Percentiles rank a stretch among this genome's conserved stretches.
Evolutionary conservation across 495 filamentous ascomycete genomes (phyloP).

Genomic region (Aspergillus panamensis): DNA sequence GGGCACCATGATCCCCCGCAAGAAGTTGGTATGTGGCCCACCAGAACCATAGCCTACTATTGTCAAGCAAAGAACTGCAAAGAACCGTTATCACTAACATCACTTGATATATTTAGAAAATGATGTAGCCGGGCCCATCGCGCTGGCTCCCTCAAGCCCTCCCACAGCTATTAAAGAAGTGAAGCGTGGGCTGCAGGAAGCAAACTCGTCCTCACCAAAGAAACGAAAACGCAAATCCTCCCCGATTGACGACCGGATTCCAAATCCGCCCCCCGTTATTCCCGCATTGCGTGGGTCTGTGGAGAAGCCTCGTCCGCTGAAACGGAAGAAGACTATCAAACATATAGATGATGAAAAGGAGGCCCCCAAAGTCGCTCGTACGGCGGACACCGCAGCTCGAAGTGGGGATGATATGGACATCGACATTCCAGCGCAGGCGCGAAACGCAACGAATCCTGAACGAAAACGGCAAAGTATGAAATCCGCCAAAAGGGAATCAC

Average conservation of each 20-base stretch:
- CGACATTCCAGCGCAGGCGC: background rate
- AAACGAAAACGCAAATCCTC: conserved; percentile 17
- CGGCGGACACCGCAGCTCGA: background rate
- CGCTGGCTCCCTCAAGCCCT: background rate
- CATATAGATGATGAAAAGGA: background rate
- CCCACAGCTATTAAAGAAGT: background rate
- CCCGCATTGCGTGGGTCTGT: background rate
- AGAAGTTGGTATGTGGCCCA: conserved; percentile 10
- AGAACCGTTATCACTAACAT: background rate
- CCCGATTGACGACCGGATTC: background rate
- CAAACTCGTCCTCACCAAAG: background rate
- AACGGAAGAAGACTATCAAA: conserved; percentile 10
- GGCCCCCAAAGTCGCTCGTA: background rate
- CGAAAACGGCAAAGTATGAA: background rate
- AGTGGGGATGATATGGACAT: background rate
- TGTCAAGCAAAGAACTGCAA: background rate
- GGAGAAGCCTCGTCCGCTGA: background rate
- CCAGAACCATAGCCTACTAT: background rate
- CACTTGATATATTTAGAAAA: background rate
- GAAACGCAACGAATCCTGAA: background rate
- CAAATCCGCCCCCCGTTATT: background rate
- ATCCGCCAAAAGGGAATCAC: background rate
- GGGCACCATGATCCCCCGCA: background rate
- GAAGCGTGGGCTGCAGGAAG: background rate
- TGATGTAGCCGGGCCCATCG: background rate